Evolutionary conservation across 2,329 filamentous ascomycete species (phyloP), one percentile per base, ranked within the genome.

Genomic region (Rutstroemia sp.): DNA sequence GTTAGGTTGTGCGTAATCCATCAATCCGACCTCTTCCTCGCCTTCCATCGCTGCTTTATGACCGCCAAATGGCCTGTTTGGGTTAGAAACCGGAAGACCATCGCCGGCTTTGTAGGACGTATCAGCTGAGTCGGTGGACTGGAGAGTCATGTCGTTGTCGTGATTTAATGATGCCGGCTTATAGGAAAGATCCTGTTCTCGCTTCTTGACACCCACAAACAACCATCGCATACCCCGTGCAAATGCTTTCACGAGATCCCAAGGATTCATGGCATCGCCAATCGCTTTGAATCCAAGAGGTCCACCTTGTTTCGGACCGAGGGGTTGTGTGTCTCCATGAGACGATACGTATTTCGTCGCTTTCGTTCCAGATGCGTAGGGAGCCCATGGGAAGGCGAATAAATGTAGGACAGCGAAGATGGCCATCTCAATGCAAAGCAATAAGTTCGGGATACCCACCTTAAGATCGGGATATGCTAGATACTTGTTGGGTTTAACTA

Each of bases 371-470:
- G 51, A 54, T 21, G 44, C 36, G 70, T 95, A 96, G 1, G 83
- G 84, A 56, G 78, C 78, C 76, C 86, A 94, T 1, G 88, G 80
- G 67, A 94, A 96, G 2, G 91, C 88, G 77, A 85, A 95, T 16
- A 94, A 72, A 69, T 95, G 90, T 53, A 95, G 72, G 46, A 91
- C 67, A 17, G 87, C 76, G 65, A 95, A 95, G 30, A 88, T 73
- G 8, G 88, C 82, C 90, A 95, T 95, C 71, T 95, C 90, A 42
- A 94, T 75, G 67, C 87, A 92, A 23, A 94, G 81, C 10, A 95
- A 75, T 51, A 92, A 73, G 27, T 84, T 84, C 0, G 90, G 89
- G 27, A 95, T 86, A 52, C 89, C 89, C 47, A 94, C 83, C 68
- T 89, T 88, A 64, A 95, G 77, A 69, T 95, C 90, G 0, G 85